Evolutionary conservation across 805 yeast genomes (phyloP).

Genomic region (Lachancea quebecensis): DNA sequence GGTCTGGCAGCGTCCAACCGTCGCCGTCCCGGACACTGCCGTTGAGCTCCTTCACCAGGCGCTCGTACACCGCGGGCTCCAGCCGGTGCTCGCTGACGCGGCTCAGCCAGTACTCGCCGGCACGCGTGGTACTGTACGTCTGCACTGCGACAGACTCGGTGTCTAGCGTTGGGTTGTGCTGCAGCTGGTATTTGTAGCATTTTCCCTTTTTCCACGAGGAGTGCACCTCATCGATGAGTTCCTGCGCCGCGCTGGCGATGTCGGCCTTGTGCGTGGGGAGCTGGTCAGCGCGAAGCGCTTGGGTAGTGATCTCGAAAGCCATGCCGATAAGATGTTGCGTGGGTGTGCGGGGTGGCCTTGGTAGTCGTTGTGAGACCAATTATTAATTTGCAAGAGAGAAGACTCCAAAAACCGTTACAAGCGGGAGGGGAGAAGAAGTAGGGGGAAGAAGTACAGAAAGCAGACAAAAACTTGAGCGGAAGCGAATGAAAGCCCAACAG

Average conservation of each 20-base stretch:
- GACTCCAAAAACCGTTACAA: no score
- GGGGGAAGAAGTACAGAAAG: no score
- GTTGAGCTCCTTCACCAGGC: constrained; percentile 23
- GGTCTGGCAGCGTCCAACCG: constrained; percentile 21
- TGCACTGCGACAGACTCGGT: constrained; percentile 26
- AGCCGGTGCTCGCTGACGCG: constrained; percentile 25
- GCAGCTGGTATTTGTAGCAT: constrained; percentile 23
- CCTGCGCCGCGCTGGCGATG: constrained; percentile 19
- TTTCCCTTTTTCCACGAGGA: constrained; percentile 31
- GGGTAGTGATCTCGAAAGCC: constrained; percentile 6
- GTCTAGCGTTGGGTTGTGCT: constrained; percentile 12
- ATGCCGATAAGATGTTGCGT: background rate
- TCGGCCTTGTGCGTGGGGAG: constrained; percentile 13
- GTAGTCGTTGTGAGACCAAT: no score
- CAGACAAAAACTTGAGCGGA: no score
- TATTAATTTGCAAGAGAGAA: no score
- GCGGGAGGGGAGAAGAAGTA: no score
- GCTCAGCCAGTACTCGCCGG: constrained; percentile 32
- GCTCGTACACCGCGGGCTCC: constrained; percentile 15
- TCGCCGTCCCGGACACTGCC: constrained; percentile 19
- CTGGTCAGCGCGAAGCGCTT: constrained; percentile 10
- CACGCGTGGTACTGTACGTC: constrained; percentile 26
- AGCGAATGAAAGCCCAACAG: no score
- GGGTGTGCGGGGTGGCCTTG: no score
- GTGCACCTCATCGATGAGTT: constrained; percentile 19